Base-by-base conservation (phyloP, 2,329 filamentous ascomycete genomes). In the Dactylellina leptospora region DNA sequence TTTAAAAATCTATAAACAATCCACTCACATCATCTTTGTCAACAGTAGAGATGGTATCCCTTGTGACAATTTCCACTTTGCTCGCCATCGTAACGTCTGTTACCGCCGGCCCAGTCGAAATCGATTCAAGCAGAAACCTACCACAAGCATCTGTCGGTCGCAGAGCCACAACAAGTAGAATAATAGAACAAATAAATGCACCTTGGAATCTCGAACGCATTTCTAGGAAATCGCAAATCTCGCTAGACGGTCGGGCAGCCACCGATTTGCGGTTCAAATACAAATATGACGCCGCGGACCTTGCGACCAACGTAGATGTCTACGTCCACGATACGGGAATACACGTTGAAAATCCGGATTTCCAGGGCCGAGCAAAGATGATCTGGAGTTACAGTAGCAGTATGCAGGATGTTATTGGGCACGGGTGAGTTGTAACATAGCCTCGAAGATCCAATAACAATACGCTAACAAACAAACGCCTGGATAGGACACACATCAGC, bases 401-500 rank as follows among this genome's bases (percentile, higher is more conserved):
- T 42, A 20, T 54, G 18, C 22, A 23, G 33, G 50, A 50, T 27
- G 47, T 44, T 27, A 55, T 44, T 9, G 64, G 55, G 5, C 64
- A 70, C 40, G 64, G 64, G 64, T 70, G 30, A 9, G 56, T 42
- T 56, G n/a, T n/a, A n/a, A n/a, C n/a, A n/a, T n/a, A n/a, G n/a
- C n/a, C n/a, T n/a, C n/a, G n/a, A n/a, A n/a, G n/a, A n/a, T n/a
- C n/a, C n/a, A n/a, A n/a, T n/a, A n/a, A n/a, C n/a, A n/a, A n/a
- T n/a, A n/a, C n/a, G n/a, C n/a, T n/a, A n/a, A n/a, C n/a, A n/a
- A n/a, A n/a, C 5, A 28, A 13, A 2, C 8, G 44, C 78, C 77
- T 58, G 25, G 77, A 79, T 75, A 83, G 83, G 33, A 84, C 83
- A 0, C 82, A 84, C 75, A 79, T 81, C 42, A 80, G 82, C 5